Conservation (phyloP, 1,284 basidiomycete species). For the Agaricales sp. region DNA sequence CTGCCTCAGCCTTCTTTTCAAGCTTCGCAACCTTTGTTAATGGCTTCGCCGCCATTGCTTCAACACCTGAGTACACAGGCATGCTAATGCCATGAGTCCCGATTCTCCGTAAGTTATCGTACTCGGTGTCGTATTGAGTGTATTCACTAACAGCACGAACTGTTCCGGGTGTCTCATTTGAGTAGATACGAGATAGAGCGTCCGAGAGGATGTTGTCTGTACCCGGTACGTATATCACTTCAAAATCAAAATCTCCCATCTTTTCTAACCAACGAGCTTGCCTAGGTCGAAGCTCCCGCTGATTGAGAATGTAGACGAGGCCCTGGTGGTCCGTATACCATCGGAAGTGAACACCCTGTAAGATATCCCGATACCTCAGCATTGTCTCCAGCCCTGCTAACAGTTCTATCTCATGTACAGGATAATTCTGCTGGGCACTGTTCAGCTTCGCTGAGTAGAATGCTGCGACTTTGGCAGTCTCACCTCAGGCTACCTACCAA, state of each 20-base stretch:
- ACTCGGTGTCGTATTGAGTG: background rate
- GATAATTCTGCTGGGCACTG: conserved; percentile 23
- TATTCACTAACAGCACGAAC: background rate
- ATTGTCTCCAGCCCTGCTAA: conserved; percentile 23
- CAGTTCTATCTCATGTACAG: conserved; percentile 25
- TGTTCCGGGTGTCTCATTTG: background rate
- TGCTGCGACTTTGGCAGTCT: conserved; percentile 20
- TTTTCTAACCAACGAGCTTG: conserved; percentile 28
- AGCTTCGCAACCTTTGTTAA: background rate
- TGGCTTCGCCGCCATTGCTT: background rate
- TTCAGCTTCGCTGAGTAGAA: conserved; percentile 22
- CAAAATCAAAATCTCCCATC: conserved; percentile 23
- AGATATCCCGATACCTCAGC: conserved; percentile 22
- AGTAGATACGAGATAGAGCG: conserved; percentile 17
- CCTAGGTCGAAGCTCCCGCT: conserved; percentile 21
- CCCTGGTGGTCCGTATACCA: conserved; percentile 30
- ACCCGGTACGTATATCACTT: conserved; percentile 24
- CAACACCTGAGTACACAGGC: background rate
- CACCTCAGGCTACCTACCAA: too few species aligned
- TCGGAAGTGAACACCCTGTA: conserved; percentile 21
- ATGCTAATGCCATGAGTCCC: background rate
- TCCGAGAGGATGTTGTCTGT: conserved; percentile 26
- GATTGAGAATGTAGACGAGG: conserved; percentile 23
- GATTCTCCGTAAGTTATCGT: background rate
- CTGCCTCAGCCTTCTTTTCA: too few species aligned